These are phyloP conservation scores for Casuarina equisetifolia DNA, from an alignment of 306 rosid species.

Conservation along the genomic window DNA sequence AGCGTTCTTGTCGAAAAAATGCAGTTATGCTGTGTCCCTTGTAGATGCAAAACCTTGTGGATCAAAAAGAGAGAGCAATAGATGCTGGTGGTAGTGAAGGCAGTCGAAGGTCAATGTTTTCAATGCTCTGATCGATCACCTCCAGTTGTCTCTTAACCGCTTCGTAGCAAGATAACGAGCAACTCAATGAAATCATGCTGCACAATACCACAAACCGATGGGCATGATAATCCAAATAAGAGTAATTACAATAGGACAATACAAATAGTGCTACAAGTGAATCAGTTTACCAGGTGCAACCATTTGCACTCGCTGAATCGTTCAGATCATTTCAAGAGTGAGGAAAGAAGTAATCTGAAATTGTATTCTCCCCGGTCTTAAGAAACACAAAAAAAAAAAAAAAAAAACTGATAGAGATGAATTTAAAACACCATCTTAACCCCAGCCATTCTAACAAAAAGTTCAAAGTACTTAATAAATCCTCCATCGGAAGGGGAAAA, in stretches of 20 bases:
- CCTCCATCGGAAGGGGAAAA: not conserved
- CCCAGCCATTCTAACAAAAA: not conserved
- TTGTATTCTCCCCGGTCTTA: not conserved
- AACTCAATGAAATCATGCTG: conserved; percentile 28
- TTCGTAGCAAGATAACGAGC: conserved; percentile 23
- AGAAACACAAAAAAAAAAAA: too few species aligned
- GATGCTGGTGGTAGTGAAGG: conserved; percentile 23
- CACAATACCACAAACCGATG: conserved; percentile 18
- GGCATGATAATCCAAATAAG: not conserved
- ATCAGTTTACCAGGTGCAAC: not conserved
- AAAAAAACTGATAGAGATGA: not conserved
- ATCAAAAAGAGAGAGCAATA: conserved; percentile 27
- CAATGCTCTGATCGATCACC: conserved; percentile 22
- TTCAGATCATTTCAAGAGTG: not conserved
- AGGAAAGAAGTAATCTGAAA: not conserved
- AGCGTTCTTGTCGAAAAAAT: conserved; percentile 38
- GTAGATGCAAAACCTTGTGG: conserved; percentile 34
- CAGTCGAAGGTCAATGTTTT: conserved; percentile 26
- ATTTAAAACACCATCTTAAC: not conserved
- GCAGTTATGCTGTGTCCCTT: conserved; percentile 30
- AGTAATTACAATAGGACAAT: not conserved
- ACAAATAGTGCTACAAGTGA: not conserved
- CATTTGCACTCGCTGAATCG: not conserved
- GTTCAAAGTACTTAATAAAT: not conserved
- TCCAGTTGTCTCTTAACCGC: conserved; percentile 20